Base-by-base conservation (phyloP, 169 alveolate genomes). In the Cryptosporidium sp. region DNA sequence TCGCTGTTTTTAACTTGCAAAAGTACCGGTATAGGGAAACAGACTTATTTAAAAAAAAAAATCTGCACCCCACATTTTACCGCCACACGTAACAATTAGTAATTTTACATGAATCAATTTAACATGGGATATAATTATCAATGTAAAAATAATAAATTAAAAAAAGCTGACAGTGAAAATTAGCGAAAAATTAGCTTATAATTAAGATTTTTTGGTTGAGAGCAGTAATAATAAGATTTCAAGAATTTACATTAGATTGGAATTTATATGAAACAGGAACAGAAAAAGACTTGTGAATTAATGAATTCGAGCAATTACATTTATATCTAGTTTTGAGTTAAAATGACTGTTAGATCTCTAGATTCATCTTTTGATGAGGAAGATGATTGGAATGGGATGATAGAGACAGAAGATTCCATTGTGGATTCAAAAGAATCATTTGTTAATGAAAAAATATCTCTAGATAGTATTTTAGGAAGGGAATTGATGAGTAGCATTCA, bases 361-460 rank as follows among this genome's bases (percentile, higher is more conserved):
- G 23, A 29, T 80, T 59, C 31, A 51, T 31, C 55, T n/a, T 73
- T 59, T 80, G 68, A n/a, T 29, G 68, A 61, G 33, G 55, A 41
- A 29, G 55, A 80, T 39, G 18, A 9, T 26, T 9, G 10, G 65
- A 45, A 21, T 43, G 67, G 18, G 5, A 18, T 43, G 1, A 16
- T 29, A 39, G 89, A 62, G 21, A 80, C 69, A 9, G 75, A 65
- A 14, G 89, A 80, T 33, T 80, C 89, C 1, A 80, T 80, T 29
- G 26, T 61, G 8, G 89, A 80, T 31, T 80, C 89, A 39, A 80
- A 59, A 48, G 89, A 80, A n/a, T 62, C 89, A 16, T 9, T 59
- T 37, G 14, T 45, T 12, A 43, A 14, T 18, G 59, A 74, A 14
- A 80, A 80, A 21, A 48, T 80, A 41, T 21, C 65, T 18, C 39